phyloP scores from a whole-genome alignment of 805 yeast species.

The Metschnikowia aberdeeniae region DNA sequence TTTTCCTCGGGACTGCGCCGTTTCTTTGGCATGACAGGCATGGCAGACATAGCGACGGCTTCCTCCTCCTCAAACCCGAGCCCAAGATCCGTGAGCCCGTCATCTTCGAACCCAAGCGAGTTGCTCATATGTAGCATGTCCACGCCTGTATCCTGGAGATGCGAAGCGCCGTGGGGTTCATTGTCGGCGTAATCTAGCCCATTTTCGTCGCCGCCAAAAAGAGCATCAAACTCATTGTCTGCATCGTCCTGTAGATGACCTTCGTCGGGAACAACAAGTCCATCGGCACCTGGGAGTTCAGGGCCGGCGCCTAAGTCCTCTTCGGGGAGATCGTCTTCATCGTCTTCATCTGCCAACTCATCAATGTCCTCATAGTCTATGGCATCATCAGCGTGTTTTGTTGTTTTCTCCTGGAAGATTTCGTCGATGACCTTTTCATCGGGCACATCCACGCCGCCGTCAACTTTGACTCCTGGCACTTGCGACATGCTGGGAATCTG shows the following conservation, averaged over 20 bases:
- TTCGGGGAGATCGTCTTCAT: constrained; percentile 48
- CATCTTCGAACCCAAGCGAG: constrained; percentile 17
- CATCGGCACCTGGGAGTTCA: constrained; percentile 18
- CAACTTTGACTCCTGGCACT: not conserved
- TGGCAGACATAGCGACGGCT: not conserved
- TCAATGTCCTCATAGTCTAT: constrained; percentile 92
- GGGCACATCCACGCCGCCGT: constrained; percentile 25
- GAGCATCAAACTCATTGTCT: constrained; percentile 38
- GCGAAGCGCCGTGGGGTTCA: constrained; percentile 13
- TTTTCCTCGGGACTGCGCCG: constrained; percentile 17
- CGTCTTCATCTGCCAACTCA: constrained; percentile 87
- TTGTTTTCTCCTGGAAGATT: constrained; percentile 32
- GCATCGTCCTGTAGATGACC: constrained; percentile 28
- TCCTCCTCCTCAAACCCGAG: constrained; percentile 20
- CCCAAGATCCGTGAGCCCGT: constrained; percentile 18
- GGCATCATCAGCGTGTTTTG: constrained; percentile 86
- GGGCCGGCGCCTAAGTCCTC: constrained; percentile 3
- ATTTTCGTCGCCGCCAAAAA: constrained; percentile 34
- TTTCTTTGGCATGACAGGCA: constrained; percentile 1
- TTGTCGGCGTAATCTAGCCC: constrained; percentile 16
- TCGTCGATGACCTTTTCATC: constrained; percentile 37
- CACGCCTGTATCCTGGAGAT: constrained; percentile 11
- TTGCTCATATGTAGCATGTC: constrained; percentile 14
- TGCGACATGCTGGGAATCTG: not conserved
- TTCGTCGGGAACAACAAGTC: constrained; percentile 14